phyloP scores from a whole-genome alignment of 129 eudicot genomes.

The Ambrosia trifida region DNA sequence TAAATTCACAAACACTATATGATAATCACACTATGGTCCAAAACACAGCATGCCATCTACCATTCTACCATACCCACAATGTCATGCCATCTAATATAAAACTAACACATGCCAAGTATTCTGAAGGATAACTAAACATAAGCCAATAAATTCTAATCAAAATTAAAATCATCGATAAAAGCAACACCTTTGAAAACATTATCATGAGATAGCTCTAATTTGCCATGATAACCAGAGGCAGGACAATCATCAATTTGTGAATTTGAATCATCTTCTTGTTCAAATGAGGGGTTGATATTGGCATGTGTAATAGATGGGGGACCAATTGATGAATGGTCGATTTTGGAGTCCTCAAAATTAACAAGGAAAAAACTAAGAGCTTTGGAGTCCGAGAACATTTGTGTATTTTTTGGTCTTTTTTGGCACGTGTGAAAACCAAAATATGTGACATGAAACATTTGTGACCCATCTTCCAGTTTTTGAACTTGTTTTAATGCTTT shows the following conservation, averaged over 20 bases:
- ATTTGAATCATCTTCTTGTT: conserved; percentile 29
- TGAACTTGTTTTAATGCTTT: conserved; percentile 65
- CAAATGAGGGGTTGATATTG: conserved; percentile 2
- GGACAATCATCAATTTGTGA: conserved; percentile 13
- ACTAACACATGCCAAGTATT: too few relatives aligned
- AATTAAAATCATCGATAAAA: conserved; percentile 5
- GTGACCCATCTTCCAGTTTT: conserved; percentile 40
- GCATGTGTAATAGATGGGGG: conserved; percentile 28
- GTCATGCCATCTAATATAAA: too few relatives aligned
- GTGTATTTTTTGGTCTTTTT: conserved; percentile 6
- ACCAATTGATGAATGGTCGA: conserved; percentile 12
- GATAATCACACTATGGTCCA: too few relatives aligned
- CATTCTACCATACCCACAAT: too few relatives aligned
- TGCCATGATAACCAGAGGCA: background rate
- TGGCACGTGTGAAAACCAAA: conserved; percentile 55
- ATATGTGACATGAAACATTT: conserved; percentile 49
- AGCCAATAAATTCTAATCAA: conserved; percentile 7
- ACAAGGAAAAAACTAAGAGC: conserved; percentile 16
- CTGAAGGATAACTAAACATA: too few relatives aligned
- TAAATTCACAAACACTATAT: too few relatives aligned
- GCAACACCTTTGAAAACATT: background rate
- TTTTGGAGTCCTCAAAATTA: conserved; percentile 19
- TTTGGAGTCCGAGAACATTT: conserved; percentile 17
- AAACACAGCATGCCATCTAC: too few relatives aligned
- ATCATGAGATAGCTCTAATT: background rate